A percentile compares a stretch with the other conserved stretches of the same genome.
phyloP scores from a whole-genome alignment of 2,329 filamentous ascomycete species.

The Fusarium burgessii region DNA sequence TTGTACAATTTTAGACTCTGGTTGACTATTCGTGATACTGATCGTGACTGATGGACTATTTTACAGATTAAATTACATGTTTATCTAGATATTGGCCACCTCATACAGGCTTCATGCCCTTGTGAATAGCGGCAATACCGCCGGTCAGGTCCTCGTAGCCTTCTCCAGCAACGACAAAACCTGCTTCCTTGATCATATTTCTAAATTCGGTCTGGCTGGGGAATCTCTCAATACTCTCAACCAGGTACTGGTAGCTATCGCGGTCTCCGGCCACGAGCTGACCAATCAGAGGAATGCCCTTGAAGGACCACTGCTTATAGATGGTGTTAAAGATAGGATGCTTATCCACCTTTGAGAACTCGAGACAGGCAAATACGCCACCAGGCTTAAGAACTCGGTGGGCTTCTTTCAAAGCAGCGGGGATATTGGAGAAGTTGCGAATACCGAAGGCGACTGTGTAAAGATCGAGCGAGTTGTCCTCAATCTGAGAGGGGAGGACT shows the following conservation, averaged over 20 bases:
- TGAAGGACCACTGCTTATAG: conserved; percentile 97
- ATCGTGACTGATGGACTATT: conserved; percentile 24
- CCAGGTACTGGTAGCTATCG: conserved; percentile 97
- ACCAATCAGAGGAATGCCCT: conserved; percentile 93
- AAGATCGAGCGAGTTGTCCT: conserved; percentile 82
- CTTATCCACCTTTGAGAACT: conserved; percentile 87
- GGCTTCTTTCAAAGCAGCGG: conserved; percentile 83
- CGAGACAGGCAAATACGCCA: conserved; percentile 94
- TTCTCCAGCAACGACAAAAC: conserved; percentile 84
- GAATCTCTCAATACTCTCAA: conserved; percentile 96
- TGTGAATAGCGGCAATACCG: conserved; percentile 95
- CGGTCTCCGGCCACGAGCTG: conserved; percentile 94
- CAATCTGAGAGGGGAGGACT: conserved; percentile 71
- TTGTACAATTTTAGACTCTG: conserved; percentile 40
- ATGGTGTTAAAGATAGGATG: conserved; percentile 82
- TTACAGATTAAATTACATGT: conserved; percentile 43
- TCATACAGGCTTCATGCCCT: conserved; percentile 84
- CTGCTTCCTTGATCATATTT: conserved; percentile 84
- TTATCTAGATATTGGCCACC: conserved; percentile 2
- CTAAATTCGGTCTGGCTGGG: conserved; percentile 87
- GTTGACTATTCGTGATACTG: conserved; percentile 26
- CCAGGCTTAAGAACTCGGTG: conserved; percentile 91
- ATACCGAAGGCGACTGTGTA: conserved; percentile 99
- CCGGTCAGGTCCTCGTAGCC: conserved; percentile 93
- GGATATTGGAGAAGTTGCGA: conserved; percentile 95